Evolutionary conservation across 1,284 basidiomycete genomes (phyloP).

Genomic region (Sporisorium graminicola): DNA sequence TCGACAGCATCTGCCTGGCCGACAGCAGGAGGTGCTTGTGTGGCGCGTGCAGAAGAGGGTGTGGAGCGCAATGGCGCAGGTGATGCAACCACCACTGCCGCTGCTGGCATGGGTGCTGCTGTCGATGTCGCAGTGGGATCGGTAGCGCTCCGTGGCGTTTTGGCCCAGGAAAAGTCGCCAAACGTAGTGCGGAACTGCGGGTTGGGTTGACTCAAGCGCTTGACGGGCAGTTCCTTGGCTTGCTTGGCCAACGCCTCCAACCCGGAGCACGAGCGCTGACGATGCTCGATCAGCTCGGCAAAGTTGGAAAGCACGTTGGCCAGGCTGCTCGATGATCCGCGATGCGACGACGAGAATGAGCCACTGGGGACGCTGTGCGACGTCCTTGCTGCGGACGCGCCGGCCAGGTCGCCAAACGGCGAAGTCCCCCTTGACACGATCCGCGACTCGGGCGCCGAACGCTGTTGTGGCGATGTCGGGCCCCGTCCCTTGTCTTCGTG

Average conservation of each 20-base stretch:
- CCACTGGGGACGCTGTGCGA: slow-evolving; percentile 26
- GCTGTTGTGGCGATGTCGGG: slow-evolving; percentile 28
- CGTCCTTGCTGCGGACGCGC: slow-evolving; percentile 4
- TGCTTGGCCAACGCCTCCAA: slow-evolving; percentile 47
- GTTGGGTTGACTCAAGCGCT: slow-evolving; percentile 47
- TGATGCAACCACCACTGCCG: background rate
- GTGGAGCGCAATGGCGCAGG: slow-evolving; percentile 3
- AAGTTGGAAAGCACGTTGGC: slow-evolving; percentile 44
- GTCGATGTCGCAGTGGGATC: background rate
- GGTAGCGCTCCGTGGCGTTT: slow-evolving; percentile 4
- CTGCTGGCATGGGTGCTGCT: background rate
- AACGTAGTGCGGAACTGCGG: slow-evolving; percentile 46
- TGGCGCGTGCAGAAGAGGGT: background rate
- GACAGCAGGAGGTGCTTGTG: background rate
- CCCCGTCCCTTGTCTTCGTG: slow-evolving; percentile 7
- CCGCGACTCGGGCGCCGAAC: slow-evolving; percentile 42
- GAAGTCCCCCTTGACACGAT: slow-evolving; percentile 37
- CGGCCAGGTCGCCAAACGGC: slow-evolving; percentile 25
- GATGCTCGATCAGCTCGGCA: slow-evolving; percentile 51
- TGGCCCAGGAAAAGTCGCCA: slow-evolving; percentile 40
- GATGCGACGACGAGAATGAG: slow-evolving; percentile 34
- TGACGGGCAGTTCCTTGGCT: slow-evolving; percentile 42
- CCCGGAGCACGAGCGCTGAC: slow-evolving; percentile 47
- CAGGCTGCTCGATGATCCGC: slow-evolving; percentile 32
- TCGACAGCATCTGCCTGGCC: slow-evolving; percentile 20